Percentiles rank a stretch among this genome's conserved stretches.
phyloP scores from a whole-genome alignment of 768 basidiomycete genomes.

The Lentinula detonsa region DNA sequence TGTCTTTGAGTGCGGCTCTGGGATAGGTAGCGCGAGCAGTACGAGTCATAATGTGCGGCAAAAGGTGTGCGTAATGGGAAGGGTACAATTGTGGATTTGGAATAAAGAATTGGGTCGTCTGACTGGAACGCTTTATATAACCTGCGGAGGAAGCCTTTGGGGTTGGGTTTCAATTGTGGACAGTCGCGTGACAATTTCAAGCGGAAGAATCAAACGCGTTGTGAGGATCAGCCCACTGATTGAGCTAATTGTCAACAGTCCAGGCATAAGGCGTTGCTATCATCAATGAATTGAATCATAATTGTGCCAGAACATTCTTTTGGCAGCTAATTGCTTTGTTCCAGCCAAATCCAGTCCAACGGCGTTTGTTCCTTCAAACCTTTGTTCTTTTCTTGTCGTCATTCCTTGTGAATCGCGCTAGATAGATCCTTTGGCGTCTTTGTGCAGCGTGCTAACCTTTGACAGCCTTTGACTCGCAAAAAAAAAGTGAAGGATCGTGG shows the following conservation, averaged over 20 bases:
- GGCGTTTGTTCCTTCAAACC: background rate
- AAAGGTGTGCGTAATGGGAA: background rate
- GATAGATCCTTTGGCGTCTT: background rate
- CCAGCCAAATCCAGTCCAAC: background rate
- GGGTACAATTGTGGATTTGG: background rate
- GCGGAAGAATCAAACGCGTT: background rate
- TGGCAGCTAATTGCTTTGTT: background rate
- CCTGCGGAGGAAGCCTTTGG: background rate
- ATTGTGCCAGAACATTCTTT: background rate
- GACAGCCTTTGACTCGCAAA: too few species aligned
- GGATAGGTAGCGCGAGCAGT: constrained; percentile 70
- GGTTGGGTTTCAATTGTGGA: background rate
- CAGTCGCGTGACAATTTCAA: background rate
- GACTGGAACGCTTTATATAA: background rate
- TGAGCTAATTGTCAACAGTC: background rate
- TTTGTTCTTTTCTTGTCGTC: background rate
- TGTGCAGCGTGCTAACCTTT: too few species aligned
- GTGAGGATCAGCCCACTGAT: background rate
- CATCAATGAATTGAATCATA: background rate
- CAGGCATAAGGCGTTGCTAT: background rate
- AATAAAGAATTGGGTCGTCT: background rate
- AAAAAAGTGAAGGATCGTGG: too few species aligned
- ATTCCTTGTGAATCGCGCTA: background rate
- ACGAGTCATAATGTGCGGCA: constrained; percentile 18
- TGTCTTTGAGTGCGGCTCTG: constrained; percentile 69